Percentiles rank a stretch among this genome's conserved stretches.
Evolutionary conservation across 2,329 filamentous ascomycete genomes (phyloP).

Genomic region (Sodiomyces alkalinus): DNA sequence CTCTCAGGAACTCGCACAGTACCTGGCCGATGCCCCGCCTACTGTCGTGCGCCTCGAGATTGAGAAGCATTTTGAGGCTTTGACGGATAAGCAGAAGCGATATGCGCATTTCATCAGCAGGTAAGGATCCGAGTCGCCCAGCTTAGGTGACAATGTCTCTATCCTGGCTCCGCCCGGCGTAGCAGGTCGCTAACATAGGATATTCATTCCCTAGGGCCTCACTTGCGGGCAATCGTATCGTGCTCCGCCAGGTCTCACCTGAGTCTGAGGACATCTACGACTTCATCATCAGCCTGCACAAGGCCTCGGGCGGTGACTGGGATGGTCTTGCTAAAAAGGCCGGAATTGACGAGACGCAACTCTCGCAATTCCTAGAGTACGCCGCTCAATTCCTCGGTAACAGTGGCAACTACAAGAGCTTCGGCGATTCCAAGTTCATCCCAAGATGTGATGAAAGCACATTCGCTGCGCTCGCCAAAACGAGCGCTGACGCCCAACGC

Average conservation of each 20-base stretch:
- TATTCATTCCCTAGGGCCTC: conserved; percentile 57
- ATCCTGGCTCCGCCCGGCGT: no score
- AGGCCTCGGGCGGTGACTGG: conserved; percentile 55
- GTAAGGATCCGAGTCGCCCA: conserved; percentile 30
- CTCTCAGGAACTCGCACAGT: conserved; percentile 51
- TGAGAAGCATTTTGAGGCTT: conserved; percentile 76
- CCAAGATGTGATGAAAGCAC: conserved; percentile 51
- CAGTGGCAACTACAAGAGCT: conserved; percentile 74
- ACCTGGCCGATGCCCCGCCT: conserved; percentile 82
- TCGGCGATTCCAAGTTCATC: conserved; percentile 74
- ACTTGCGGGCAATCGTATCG: conserved; percentile 62
- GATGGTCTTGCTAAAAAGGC: conserved; percentile 48
- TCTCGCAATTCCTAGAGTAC: conserved; percentile 61
- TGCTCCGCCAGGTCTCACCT: conserved; percentile 67
- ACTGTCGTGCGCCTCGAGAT: conserved; percentile 79
- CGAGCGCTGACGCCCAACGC: conserved; percentile 42
- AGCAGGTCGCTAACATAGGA: conserved; percentile 4
- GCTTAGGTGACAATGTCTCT: neutral
- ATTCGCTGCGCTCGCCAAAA: conserved; percentile 48
- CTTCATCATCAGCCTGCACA: conserved; percentile 61
- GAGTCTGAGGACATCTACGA: conserved; percentile 73
- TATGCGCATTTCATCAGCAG: conserved; percentile 85
- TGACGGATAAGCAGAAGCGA: conserved; percentile 63
- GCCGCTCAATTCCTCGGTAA: conserved; percentile 68
- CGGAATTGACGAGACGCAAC: conserved; percentile 45